Evolutionary conservation across 148 eudicot genomes (phyloP).

Genomic region (Arctostaphylos glauca): DNA sequence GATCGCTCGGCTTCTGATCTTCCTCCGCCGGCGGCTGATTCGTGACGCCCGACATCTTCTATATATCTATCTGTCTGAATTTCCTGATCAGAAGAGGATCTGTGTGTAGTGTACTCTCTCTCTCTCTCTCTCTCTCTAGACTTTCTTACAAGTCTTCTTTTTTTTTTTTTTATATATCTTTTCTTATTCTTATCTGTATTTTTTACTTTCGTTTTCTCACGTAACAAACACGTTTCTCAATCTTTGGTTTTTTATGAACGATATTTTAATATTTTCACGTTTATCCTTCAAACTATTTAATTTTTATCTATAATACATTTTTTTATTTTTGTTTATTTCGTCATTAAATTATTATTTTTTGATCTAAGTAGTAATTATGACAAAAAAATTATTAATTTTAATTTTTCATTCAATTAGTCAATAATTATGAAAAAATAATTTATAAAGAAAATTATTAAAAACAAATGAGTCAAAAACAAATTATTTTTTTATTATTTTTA

Average conservation of each 20-base stretch:
- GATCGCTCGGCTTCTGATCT: constrained; percentile 49
- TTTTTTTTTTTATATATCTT: not conserved
- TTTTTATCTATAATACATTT: too few relatives aligned
- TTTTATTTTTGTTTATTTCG: too few relatives aligned
- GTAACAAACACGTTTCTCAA: not conserved
- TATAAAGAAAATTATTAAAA: too few relatives aligned
- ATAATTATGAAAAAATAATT: too few relatives aligned
- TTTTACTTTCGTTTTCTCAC: not conserved
- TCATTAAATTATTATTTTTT: too few relatives aligned
- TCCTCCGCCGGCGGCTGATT: constrained; percentile 30
- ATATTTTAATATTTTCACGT: not conserved
- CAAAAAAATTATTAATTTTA: too few relatives aligned
- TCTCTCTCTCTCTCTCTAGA: too few relatives aligned
- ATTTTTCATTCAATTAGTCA: too few relatives aligned
- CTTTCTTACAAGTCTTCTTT: not conserved
- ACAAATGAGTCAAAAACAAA: too few relatives aligned
- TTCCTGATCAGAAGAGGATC: not conserved
- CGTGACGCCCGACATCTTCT: not conserved
- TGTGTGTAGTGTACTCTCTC: too few relatives aligned
- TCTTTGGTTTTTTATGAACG: not conserved
- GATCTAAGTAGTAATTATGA: too few relatives aligned
- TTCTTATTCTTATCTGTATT: not conserved
- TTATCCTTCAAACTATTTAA: not conserved
- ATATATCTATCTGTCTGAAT: not conserved
- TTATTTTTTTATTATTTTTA: too few relatives aligned